phyloP scores from a whole-genome alignment of 139 green algal species.

The Chlamydomonas incerta region DNA sequence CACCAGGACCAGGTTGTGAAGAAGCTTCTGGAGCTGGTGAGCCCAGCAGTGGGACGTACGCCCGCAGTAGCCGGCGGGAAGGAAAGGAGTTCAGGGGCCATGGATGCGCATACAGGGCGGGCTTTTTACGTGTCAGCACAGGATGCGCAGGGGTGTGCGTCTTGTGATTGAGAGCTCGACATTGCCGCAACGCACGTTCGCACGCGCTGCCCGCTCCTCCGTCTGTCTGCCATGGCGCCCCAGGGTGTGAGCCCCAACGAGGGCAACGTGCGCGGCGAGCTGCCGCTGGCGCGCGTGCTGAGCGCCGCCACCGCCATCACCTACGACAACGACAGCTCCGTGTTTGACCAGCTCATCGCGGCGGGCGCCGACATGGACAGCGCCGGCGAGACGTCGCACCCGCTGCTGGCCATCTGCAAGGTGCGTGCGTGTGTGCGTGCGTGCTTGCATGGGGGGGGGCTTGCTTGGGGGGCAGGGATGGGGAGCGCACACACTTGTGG shows the following conservation, averaged over 20 bases:
- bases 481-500: too few relatives aligned
- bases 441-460: too few relatives aligned
- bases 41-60: too few relatives aligned
- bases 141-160: too few relatives aligned
- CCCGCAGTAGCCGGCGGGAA: too few relatives aligned
- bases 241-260: conserved; percentile 20
- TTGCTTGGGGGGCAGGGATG: too few relatives aligned
- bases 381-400: neutral
- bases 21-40: conserved; percentile 11
- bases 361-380: conserved; percentile 14
- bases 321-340: conserved; percentile 18
- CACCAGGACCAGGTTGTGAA: conserved; percentile 42
- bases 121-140: too few relatives aligned
- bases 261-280: conserved; percentile 29
- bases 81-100: too few relatives aligned
- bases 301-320: conserved; percentile 18
- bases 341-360: conserved; percentile 35
- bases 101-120: too few relatives aligned
- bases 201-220: neutral
- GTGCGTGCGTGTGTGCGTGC: neutral
- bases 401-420: conserved; percentile 48
- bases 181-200: too few relatives aligned
- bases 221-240: neutral
- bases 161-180: too few relatives aligned
- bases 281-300: conserved; percentile 37